Evolutionary conservation across 306 rosid genomes (phyloP).

Genomic region (Malus domestica): DNA sequence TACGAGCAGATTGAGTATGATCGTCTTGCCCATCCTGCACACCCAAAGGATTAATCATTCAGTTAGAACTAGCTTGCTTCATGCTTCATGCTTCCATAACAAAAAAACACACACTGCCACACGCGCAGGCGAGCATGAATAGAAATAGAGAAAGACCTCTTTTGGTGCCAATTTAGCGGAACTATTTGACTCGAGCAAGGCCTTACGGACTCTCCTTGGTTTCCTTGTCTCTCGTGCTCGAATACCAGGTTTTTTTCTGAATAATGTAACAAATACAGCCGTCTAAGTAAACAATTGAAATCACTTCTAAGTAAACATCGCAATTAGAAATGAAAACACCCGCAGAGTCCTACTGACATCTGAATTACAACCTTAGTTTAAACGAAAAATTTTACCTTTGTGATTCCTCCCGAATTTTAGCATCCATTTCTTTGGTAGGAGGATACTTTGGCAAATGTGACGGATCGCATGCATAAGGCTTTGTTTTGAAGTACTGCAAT

Average conservation of each 20-base stretch:
- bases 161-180: conserved; percentile 24
- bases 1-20: conserved; percentile 14
- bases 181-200: conserved; percentile 38
- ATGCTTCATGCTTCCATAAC: neutral
- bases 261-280: neutral
- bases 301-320: neutral
- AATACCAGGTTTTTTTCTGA: conserved; percentile 55
- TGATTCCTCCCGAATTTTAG: conserved; percentile 55
- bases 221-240: conserved; percentile 50
- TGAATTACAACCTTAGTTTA: neutral
- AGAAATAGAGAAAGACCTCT: conserved; percentile 37
- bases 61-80: neutral
- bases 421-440: conserved; percentile 96
- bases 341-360: neutral
- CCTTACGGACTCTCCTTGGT: conserved; percentile 42
- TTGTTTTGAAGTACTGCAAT: conserved; percentile 70
- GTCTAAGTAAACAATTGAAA: neutral
- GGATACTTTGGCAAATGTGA: conserved; percentile 78
- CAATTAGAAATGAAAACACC: neutral
- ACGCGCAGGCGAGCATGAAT: neutral
- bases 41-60: neutral
- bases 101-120: neutral
- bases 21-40: conserved; percentile 38
- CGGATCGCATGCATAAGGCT: conserved; percentile 79
- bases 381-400: conserved; percentile 34